Percentiles rank a stretch among this genome's conserved stretches.
These are phyloP conservation scores for Castanopsis chinensis DNA, from an alignment of 306 rosid species.

Conservation along the genomic window DNA sequence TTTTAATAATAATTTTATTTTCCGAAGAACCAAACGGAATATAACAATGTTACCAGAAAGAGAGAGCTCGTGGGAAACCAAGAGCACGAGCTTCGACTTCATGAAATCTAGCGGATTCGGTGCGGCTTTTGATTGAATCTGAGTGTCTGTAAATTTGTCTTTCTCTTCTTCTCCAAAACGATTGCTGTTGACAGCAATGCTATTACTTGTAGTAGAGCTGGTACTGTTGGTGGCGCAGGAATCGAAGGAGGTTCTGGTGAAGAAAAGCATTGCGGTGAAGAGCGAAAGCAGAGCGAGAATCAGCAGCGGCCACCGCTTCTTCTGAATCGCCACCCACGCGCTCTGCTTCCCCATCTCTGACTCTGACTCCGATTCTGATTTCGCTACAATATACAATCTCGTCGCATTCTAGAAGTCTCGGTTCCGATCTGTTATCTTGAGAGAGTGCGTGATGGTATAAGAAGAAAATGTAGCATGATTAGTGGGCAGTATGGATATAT, in stretches of 20 bases:
- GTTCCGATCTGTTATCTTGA: too few species aligned
- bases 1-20: conserved; percentile 8
- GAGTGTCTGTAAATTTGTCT: conserved; percentile 9
- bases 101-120: conserved; percentile 59
- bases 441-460: too few species aligned
- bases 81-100: conserved; percentile 83
- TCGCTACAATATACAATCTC: too few species aligned
- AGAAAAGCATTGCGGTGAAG: conserved; percentile 54
- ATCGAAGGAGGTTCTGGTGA: conserved; percentile 54
- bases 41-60: conserved; percentile 52
- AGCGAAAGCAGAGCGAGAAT: conserved; percentile 53
- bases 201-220: too few species aligned
- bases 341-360: conserved; percentile 49
- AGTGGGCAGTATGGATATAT: too few species aligned
- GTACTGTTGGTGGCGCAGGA: conserved; percentile 31
- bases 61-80: conserved; percentile 86
- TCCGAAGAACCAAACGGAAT: conserved; percentile 12
- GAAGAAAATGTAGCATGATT: too few species aligned
- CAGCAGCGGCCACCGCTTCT: conserved; percentile 56
- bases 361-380: too few species aligned
- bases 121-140: conserved; percentile 30
- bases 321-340: conserved; percentile 48
- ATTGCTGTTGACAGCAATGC: neutral
- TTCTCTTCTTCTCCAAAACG: conserved; percentile 19
- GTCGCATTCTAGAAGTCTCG: too few species aligned